phyloP scores from a whole-genome alignment of 192 early-diverging fungal genomes.

The Mortierella claussenii region DNA sequence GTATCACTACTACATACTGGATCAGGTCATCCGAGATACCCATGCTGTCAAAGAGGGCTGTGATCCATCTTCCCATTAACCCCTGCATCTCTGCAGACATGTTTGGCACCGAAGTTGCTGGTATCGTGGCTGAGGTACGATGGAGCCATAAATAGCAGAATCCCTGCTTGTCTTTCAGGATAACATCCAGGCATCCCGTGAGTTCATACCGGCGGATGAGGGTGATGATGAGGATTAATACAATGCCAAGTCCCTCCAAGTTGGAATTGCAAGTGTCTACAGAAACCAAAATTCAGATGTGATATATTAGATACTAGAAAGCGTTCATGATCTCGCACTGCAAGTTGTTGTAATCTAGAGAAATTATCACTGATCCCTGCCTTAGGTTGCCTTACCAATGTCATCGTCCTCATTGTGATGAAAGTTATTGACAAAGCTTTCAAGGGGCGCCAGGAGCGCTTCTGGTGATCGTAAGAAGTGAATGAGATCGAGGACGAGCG shows the following conservation, averaged over 20 bases:
- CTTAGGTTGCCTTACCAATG: constrained; percentile 21
- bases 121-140: constrained; percentile 42
- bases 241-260: constrained; percentile 38
- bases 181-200: constrained; percentile 23
- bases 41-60: constrained; percentile 48
- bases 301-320: no score
- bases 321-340: no score
- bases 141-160: constrained; percentile 49
- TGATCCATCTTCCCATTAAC: constrained; percentile 44
- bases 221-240: constrained; percentile 41
- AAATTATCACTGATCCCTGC: no score
- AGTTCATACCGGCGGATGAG: constrained; percentile 49
- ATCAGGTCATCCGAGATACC: constrained; percentile 53
- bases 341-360: no score
- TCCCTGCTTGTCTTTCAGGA: constrained; percentile 32
- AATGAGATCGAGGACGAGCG: constrained; percentile 33
- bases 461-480: constrained; percentile 33
- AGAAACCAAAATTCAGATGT: not conserved
- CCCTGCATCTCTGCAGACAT: constrained; percentile 42
- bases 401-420: constrained; percentile 47
- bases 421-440: constrained; percentile 41
- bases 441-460: constrained; percentile 27
- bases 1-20: constrained; percentile 23
- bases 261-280: constrained; percentile 51
- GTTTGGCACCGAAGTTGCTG: constrained; percentile 22